Base-by-base conservation (phyloP, 257 asterid genomes). In the Scutellaria barbata region DNA sequence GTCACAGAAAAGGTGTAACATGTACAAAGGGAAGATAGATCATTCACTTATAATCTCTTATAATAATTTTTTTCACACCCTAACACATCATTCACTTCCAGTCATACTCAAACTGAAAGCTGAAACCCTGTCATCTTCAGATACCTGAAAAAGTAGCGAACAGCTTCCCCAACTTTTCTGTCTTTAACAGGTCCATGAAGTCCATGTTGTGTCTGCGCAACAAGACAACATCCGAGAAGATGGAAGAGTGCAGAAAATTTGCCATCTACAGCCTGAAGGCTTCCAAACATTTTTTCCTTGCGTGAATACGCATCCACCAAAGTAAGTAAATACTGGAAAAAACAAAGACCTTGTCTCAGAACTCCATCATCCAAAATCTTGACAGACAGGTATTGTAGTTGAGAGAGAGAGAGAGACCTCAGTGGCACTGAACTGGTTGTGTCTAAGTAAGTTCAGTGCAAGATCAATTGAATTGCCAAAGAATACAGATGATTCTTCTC, bases 161-260 rank as follows among this genome's bases (percentile, higher is more conserved):
- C 76, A 37, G 98, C 95, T 80, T 94, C 98, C 79, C 85, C 84
- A 72, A 84, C 77, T 81, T 89, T 94, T 70, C 76, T 85, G 63
- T 88, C 96, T 81, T 81, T 90, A 77, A 73, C 50, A 56, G 77
- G 52, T 68, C 81, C 86, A 69, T 75, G 96, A 79, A 86, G 73
- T 68, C 80, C 91, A 77, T 73, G 74, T 71, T 86, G 95, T 65
- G 91, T 77, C 87, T 94, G 97, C 46, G 90, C 92, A 77, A 91
- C 82, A 65, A 83, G 86, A 83, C 96, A 94, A 72, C 96, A 91
- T 59, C 99, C 99, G 57, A 94, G 96, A 76, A 94, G 96, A 83
- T 94, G 99, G 75, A 84, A 81, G 54, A 82, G 83, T 8, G 81
- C 75, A 68, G 93, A 77, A 82, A 88, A 82, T 80, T 79, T 84